These are phyloP conservation scores for Camelina sativa DNA, from an alignment of 345 rosid genomes.

Conservation along the genomic window DNA sequence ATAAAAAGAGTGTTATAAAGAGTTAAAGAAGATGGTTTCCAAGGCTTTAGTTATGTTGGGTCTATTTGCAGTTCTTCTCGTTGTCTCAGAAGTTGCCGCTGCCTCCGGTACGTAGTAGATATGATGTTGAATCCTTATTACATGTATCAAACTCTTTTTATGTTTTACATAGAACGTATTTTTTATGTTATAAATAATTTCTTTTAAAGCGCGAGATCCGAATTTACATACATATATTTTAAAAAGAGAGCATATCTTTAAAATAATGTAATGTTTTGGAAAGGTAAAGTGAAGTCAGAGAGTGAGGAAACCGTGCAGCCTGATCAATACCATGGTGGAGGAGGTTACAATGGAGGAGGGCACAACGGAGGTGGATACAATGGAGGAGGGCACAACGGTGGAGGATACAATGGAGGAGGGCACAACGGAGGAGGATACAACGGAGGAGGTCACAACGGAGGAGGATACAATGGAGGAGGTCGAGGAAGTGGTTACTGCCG, in stretches of 20 bases:
- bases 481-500: neutral
- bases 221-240: neutral
- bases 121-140: neutral
- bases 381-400: slow-evolving; percentile 14
- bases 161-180: neutral
- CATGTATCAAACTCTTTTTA: neutral
- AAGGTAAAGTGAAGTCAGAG: slow-evolving; percentile 14
- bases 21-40: slow-evolving; percentile 29
- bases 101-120: slow-evolving; percentile 10
- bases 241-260: neutral
- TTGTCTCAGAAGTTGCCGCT: slow-evolving; percentile 26
- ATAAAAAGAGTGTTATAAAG: neutral
- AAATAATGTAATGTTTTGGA: slow-evolving; percentile 12
- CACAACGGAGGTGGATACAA: neutral
- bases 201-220: too few relatives aligned
- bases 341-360: slow-evolving; percentile 17
- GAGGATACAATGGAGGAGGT: neutral
- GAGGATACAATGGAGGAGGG: neutral
- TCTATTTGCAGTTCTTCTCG: slow-evolving; percentile 25
- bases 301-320: slow-evolving; percentile 23
- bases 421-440: neutral
- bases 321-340: slow-evolving; percentile 3
- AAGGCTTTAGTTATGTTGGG: slow-evolving; percentile 28
- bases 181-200: neutral
- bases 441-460: neutral